Base-by-base conservation (phyloP, 441 rosid species). In the Populus hybrid region DNA sequence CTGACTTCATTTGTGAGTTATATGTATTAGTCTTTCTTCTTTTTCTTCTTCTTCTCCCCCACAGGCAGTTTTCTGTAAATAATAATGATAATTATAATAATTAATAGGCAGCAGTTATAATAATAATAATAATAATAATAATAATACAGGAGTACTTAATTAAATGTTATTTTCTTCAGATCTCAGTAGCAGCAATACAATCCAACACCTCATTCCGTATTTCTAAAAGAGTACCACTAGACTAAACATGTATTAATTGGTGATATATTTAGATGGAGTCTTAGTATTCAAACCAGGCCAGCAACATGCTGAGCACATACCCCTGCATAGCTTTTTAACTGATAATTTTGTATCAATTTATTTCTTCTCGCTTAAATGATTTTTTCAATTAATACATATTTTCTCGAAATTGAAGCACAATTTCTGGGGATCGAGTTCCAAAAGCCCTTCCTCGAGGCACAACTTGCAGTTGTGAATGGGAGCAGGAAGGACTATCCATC, bases 1-100 rank as follows among this genome's bases (percentile, higher is more conserved):
- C 83, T 9, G 97, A 92, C 82, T 92, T 90, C 79, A 79, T 90
- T 21, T 82, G 92, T 88, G 70, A 83, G 80, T 76, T 18, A 16
- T 69, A 26, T 30, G 6, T 14, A 50, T 50, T 1, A 1, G 5
- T 50, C 59, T 50, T 50, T 50, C 59, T 14, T 46, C 57, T 14
- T 46, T 6, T 12, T 46, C 19, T 50, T 5, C 12, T 30, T 30
- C 32, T 8, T 9, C 42, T 9, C 42, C 53, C 53, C 53, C 16
- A 46, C 53, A 0, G 53, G 53, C 53, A 46, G 18, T 46, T 46
- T 46, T 46, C 53, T 46, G 18, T 16, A 16, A 50, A 50, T 50
- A 50, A 14, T 50, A 50, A 14, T 50, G 57, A 46, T 12, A 46
- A 42, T 9, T 9, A 42, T 42, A 42, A 50, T 14, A 50, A 46